Percentiles rank a stretch among this genome's conserved stretches.
These are phyloP conservation scores for Claviceps pusilla DNA, from an alignment of 2,329 filamentous ascomycete genomes.

Conservation along the genomic window DNA sequence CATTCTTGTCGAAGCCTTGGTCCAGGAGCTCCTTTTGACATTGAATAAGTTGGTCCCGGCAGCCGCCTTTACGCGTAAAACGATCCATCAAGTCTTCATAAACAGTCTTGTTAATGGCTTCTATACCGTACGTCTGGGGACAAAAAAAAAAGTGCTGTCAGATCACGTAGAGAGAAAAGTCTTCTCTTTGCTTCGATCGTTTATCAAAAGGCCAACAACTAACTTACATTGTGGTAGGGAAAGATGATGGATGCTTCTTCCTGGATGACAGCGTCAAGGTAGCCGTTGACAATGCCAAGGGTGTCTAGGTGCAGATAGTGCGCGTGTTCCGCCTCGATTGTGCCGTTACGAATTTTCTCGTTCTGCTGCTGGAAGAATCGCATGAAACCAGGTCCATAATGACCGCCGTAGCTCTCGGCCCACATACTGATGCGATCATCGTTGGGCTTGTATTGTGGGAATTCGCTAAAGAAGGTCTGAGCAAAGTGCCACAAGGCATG, in stretches of 20 bases:
- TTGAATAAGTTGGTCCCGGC: slow-evolving; percentile 33
- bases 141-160: neutral
- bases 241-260: slow-evolving; percentile 40
- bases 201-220: neutral
- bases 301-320: slow-evolving; percentile 40
- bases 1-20: slow-evolving; percentile 34
- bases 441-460: slow-evolving; percentile 41
- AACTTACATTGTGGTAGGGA: slow-evolving; percentile 42
- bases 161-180: neutral
- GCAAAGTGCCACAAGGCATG: slow-evolving; percentile 50
- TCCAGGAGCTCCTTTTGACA: slow-evolving; percentile 32
- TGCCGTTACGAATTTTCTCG: slow-evolving; percentile 21
- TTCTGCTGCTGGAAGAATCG: slow-evolving; percentile 48
- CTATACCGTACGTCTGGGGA: slow-evolving; percentile 36
- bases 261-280: slow-evolving; percentile 49
- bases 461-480: slow-evolving; percentile 43
- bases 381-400: slow-evolving; percentile 52
- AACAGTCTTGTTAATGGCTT: slow-evolving; percentile 35
- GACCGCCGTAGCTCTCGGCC: slow-evolving; percentile 54
- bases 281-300: slow-evolving; percentile 56
- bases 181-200: neutral
- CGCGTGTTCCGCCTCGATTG: slow-evolving; percentile 23
- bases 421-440: slow-evolving; percentile 47
- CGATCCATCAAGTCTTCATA: slow-evolving; percentile 16
- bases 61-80: slow-evolving; percentile 27